Percentiles rank a stretch among this genome's conserved stretches.
These are phyloP conservation scores for Fusarium piperis DNA, from an alignment of 2,329 filamentous ascomycete species.

Conservation along the genomic window DNA sequence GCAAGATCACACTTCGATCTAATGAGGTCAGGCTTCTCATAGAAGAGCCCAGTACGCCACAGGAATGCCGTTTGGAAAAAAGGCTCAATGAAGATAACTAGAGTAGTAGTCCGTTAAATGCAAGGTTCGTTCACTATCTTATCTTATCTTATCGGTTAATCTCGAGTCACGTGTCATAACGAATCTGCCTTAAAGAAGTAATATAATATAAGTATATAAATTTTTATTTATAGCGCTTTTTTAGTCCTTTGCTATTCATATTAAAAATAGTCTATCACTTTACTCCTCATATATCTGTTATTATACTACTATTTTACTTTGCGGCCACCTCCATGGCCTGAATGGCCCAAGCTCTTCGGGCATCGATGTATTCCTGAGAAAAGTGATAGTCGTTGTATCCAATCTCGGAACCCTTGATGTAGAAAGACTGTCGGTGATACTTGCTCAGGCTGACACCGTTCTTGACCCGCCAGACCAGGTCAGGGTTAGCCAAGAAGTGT, in stretches of 20 bases:
- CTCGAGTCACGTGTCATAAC: no score
- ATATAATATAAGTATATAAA: no score
- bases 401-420: constrained; percentile 24
- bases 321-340: constrained; percentile 2
- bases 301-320: neutral
- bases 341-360: constrained; percentile 11
- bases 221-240: neutral
- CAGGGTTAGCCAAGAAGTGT: constrained; percentile 43
- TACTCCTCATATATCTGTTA: neutral
- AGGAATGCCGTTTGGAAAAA: no score
- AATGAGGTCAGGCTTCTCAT: no score
- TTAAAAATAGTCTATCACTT: neutral
- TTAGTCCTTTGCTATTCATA: neutral
- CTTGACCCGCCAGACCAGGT: constrained; percentile 42
- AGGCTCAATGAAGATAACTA: no score
- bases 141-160: no score
- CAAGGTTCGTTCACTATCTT: no score
- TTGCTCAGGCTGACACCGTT: constrained; percentile 33
- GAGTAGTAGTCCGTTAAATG: no score
- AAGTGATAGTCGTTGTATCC: constrained; percentile 38
- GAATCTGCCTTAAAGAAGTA: no score
- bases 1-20: no score
- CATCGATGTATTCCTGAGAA: constrained; percentile 13
- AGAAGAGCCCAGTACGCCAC: no score
- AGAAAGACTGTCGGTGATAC: constrained; percentile 43